Conservation (phyloP, 805 yeast genomes). For the Yarrowia sp. region DNA sequence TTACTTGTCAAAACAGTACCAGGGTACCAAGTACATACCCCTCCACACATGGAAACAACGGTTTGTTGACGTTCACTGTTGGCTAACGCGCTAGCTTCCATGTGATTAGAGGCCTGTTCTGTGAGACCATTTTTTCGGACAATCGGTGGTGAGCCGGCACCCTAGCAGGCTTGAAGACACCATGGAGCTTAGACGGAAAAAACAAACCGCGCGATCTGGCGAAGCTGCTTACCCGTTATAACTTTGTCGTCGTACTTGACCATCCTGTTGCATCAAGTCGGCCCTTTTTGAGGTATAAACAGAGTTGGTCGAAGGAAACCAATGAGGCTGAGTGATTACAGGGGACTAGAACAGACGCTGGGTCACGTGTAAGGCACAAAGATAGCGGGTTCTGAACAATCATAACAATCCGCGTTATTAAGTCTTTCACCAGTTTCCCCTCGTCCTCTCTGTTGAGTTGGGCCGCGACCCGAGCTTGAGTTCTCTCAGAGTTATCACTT, state of each 20-base stretch:
- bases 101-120: not conserved
- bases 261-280: not conserved
- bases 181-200: slow-evolving; percentile 7
- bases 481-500: not conserved
- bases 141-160: not conserved
- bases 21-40: no score
- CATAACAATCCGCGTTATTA: not conserved
- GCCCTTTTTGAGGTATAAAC: not conserved
- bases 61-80: not conserved
- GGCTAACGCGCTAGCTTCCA: not conserved
- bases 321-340: not conserved
- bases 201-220: not conserved
- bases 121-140: not conserved
- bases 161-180: not conserved
- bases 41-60: not conserved
- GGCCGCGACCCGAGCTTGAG: not conserved
- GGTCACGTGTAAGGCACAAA: not conserved
- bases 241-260: slow-evolving; percentile 6
- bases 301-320: not conserved
- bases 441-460: not conserved
- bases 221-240: slow-evolving; percentile 11
- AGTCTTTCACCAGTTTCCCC: not conserved
- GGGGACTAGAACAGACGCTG: not conserved
- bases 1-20: not conserved
- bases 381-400: no score